These are phyloP conservation scores for Acarospora socialis DNA, from an alignment of 2,329 filamentous ascomycete genomes.

Conservation along the genomic window DNA sequence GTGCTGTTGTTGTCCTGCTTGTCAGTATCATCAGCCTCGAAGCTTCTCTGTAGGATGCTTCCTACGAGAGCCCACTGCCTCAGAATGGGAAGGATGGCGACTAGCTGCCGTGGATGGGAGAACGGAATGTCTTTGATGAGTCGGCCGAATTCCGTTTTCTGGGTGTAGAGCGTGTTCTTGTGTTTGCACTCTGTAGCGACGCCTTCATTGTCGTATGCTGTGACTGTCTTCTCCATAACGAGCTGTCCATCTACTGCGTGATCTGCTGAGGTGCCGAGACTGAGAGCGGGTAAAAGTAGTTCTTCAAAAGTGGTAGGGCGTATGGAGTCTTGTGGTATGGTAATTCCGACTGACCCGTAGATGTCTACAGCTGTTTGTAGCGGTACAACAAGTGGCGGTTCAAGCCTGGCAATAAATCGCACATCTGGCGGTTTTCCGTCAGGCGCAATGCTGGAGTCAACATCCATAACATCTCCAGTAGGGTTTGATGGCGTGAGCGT, in stretches of 20 bases:
- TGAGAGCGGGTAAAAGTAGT: constrained; percentile 5
- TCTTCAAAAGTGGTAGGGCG: constrained; percentile 24
- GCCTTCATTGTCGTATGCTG: constrained; percentile 2
- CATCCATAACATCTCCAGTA: constrained; percentile 12
- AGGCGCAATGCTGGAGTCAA: constrained; percentile 25
- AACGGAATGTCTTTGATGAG: constrained; percentile 57
- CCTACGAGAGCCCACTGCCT: constrained; percentile 42
- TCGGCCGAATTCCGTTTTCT: constrained; percentile 59
- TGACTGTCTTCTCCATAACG: constrained; percentile 2
- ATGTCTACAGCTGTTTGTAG: constrained; percentile 29
- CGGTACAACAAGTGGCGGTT: constrained; percentile 35
- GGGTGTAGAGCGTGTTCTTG: constrained; percentile 50
- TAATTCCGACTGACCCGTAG: constrained; percentile 25
- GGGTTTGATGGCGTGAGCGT: constrained; percentile 27
- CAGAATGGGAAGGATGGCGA: constrained; percentile 57
- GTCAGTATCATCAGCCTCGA: too few relatives aligned
- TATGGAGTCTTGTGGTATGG: constrained; percentile 22
- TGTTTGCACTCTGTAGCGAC: constrained; percentile 18
- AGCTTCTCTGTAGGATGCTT: constrained; percentile 8
- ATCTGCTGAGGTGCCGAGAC: background rate
- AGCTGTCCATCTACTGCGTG: too few relatives aligned
- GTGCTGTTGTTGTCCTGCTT: too few relatives aligned
- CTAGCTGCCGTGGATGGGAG: constrained; percentile 60
- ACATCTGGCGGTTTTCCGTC: constrained; percentile 32
- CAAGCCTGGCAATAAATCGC: constrained; percentile 36